Base-by-base conservation (phyloP, 768 basidiomycete genomes). In the Tylopilus plumbeoviolaceoides region DNA sequence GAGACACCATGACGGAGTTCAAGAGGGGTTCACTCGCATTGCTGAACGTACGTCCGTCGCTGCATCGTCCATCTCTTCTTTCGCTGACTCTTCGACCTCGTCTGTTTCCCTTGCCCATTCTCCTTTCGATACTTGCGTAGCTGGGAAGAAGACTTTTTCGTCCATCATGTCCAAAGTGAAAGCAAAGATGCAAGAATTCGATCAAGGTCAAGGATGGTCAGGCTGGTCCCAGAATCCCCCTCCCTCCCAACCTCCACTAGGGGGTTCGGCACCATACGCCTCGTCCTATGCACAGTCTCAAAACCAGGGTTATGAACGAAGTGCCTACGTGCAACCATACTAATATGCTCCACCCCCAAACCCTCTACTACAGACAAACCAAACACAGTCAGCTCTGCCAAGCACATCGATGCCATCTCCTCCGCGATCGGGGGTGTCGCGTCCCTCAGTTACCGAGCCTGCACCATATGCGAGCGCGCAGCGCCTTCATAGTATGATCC, bases 121-220 rank as follows among this genome's bases (percentile, higher is more conserved):
- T 9, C 30, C 30, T 30, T 30, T 23, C 3, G 23, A 23, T 23
- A 23, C 3, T 30, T 30, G 30, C 33, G 14, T 6, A 88, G 86
- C 78, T 48, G 89, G 90, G 4, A 91, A 88, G 73, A 87, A 84
- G 70, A 91, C 89, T 0, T 80, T 92, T 67, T 83, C 78, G 44
- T 78, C 73, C 9, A 66, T 92, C 25, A 75, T 91, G 38, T 82
- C 81, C 31, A 91, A 87, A 66, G 87, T 91, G 44, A 91, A 83
- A 63, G 83, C 88, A 6, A 92, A 91, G 78, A 82, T 91, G 53
- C 85, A 87, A 61, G 91, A 91, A 60, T 83, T 82, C 55, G 89
- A 91, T 36, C 81, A 83, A 61, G 64, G 65, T 15, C 61, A 66
- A 42, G 61, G 63, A 25, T 38, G 58, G 49, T 50, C 56, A 5